Percentiles rank a stretch among this genome's conserved stretches.
Evolutionary conservation across 768 basidiomycete genomes (phyloP).

Genomic region (Boletus tylopilopsis): DNA sequence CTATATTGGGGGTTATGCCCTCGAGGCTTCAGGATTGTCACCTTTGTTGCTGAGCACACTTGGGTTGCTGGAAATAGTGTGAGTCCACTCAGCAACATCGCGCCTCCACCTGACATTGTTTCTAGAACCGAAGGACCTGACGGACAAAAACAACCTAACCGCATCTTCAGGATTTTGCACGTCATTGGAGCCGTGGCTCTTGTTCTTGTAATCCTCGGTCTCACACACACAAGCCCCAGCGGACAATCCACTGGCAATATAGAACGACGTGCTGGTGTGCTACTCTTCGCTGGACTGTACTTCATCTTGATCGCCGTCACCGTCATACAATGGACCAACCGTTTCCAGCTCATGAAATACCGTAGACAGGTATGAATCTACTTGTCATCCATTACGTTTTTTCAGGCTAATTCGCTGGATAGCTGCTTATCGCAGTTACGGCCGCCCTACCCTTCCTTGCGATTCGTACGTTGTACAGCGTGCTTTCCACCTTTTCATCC

Average conservation of each 20-base stretch:
- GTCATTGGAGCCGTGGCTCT: constrained; percentile 28
- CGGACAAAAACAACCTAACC: constrained; percentile 7
- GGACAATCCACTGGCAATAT: constrained; percentile 20
- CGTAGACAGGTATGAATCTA: constrained; percentile 32
- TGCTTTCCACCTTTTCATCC: constrained; percentile 55
- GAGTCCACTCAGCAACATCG: constrained; percentile 11
- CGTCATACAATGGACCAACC: constrained; percentile 52
- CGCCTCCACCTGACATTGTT: background rate
- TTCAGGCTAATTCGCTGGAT: constrained; percentile 6
- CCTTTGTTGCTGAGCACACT: constrained; percentile 37
- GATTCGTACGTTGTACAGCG: constrained; percentile 43
- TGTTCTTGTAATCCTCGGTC: constrained; percentile 32
- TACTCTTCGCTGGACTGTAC: constrained; percentile 35
- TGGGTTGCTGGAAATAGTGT: constrained; percentile 36
- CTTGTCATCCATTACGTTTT: constrained; percentile 1
- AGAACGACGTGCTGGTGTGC: constrained; percentile 32
- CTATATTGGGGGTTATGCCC: constrained; percentile 48
- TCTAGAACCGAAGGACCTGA: constrained; percentile 31
- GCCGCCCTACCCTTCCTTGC: constrained; percentile 58
- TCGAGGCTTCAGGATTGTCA: constrained; percentile 38
- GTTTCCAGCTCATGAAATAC: constrained; percentile 31
- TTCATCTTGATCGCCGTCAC: constrained; percentile 43
- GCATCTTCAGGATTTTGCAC: constrained; percentile 26
- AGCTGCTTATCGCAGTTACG: constrained; percentile 58
- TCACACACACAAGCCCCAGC: constrained; percentile 16